Evolutionary conservation across 768 basidiomycete species (phyloP), one percentile per base, ranked within the genome.

Genomic region (Ramaria sp.): DNA sequence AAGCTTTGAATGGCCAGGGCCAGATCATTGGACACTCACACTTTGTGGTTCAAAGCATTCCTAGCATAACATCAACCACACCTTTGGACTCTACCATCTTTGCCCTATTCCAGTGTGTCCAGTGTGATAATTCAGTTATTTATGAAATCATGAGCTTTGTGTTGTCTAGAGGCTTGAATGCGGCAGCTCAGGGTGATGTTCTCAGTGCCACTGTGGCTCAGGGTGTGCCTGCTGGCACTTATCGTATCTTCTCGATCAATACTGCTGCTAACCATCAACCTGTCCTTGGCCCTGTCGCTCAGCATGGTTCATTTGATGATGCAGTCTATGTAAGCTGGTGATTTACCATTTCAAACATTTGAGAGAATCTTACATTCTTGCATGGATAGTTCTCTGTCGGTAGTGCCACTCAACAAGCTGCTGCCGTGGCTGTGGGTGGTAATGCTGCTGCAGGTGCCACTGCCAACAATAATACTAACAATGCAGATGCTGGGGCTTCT

Each of bases 271-370:
- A 85, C 68, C 82, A 86, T 62, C 77, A 78, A 61, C 82, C 78
- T 4, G 75, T 70, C 50, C 68, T 83, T 56, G 80, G 78, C 45
- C 73, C 82, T 17, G 66, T 85, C 48, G 82, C 78, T 17, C 82
- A 81, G 61, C 84, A 81, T 60, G 82, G 83, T 59, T 67, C 70
- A 20, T 64, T 82, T 31, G 81, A 85, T 65, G 83, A 87, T 63
- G 72, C 70, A 51, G 65, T 79, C 67, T 84, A 84, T 68, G 78
- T 83, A 59, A 61, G 77, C 73, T 10, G 6, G 60, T 53, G 13
- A 41, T 43, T 54, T 59, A 19, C 24, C 27, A 38, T 37, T 60
- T 43, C 53, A 20, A 52, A 43, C 41, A 10, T 47, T 59, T 38
- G 34, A 34, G 43, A 4, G 7, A 22, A 54, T 27, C 51, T 39